A percentile compares a stretch with the other conserved stretches of the same genome.
These are phyloP conservation scores for Coemansia sp. DNA, from an alignment of 192 early-diverging fungal species.

Conservation along the genomic window DNA sequence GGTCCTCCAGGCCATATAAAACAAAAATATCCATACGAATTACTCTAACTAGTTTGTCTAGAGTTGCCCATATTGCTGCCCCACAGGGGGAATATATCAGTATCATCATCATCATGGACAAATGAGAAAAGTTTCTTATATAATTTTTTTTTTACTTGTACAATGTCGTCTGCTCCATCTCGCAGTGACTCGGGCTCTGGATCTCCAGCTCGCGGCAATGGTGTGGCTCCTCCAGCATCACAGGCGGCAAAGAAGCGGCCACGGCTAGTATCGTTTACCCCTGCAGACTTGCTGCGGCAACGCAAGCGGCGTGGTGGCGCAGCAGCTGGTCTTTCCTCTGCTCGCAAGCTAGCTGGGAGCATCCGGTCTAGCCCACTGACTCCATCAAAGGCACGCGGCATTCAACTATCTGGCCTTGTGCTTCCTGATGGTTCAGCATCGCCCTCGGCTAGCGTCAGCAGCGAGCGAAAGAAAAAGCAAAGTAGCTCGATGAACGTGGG, in stretches of 20 bases:
- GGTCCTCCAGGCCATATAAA: too few relatives aligned
- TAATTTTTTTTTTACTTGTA: background rate
- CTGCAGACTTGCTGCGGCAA: conserved; percentile 27
- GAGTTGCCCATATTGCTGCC: too few relatives aligned
- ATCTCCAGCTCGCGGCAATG: background rate
- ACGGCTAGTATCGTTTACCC: conserved; percentile 33
- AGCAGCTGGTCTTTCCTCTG: conserved; percentile 10
- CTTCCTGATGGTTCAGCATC: conserved; percentile 7
- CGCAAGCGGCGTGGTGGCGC: conserved; percentile 34
- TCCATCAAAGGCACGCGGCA: conserved; percentile 17
- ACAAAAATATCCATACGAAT: too few relatives aligned
- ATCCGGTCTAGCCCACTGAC: conserved; percentile 22
- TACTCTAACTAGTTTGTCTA: too few relatives aligned
- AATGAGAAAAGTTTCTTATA: background rate
- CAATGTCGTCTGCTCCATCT: conserved; percentile 4
- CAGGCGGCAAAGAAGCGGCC: conserved; percentile 31
- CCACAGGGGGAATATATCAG: too few relatives aligned
- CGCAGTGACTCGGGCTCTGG: conserved; percentile 3
- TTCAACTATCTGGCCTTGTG: background rate
- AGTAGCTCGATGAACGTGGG: conserved; percentile 1
- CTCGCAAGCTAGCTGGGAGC: conserved; percentile 18
- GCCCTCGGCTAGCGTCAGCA: background rate
- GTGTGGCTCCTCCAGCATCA: background rate
- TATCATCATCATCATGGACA: too few relatives aligned
- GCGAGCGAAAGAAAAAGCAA: conserved; percentile 6